A percentile compares a stretch with the other conserved stretches of the same genome.
These are phyloP conservation scores for Colletotrichum somersetense DNA, from an alignment of 2,329 filamentous ascomycete species.

Conservation along the genomic window DNA sequence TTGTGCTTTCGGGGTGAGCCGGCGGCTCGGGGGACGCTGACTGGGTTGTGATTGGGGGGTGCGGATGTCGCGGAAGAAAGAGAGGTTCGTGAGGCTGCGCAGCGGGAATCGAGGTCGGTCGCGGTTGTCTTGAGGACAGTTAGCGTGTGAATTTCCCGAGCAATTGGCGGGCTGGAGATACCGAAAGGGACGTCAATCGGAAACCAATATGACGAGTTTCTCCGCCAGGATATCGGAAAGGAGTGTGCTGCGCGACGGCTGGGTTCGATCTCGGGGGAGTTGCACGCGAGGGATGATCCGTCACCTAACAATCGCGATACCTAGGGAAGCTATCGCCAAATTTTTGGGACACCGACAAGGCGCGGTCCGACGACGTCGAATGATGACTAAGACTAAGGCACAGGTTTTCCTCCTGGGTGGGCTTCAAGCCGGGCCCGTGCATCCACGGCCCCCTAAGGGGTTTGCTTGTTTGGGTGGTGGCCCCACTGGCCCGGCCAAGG, in stretches of 20 bases:
- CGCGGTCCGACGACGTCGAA: constrained; percentile 24
- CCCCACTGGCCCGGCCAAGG: constrained; percentile 11
- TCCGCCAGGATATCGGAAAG: neutral
- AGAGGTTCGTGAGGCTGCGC: neutral
- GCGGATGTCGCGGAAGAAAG: neutral
- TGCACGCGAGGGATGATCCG: constrained; percentile 16
- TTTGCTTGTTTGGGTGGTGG: neutral
- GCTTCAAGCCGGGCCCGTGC: constrained; percentile 5
- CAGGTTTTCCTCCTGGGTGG: neutral
- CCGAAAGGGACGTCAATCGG: neutral
- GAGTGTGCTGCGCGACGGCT: constrained; percentile 22
- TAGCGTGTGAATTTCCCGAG: neutral
- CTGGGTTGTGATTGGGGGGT: neutral
- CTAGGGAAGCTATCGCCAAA: constrained; percentile 41
- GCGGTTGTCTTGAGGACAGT: neutral
- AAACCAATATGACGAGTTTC: no score
- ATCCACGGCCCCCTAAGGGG: neutral
- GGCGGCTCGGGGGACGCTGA: neutral
- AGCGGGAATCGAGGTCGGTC: neutral
- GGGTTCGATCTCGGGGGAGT: neutral
- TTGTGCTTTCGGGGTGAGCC: constrained; percentile 14
- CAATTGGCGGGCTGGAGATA: neutral
- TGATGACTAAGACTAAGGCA: constrained; percentile 32
- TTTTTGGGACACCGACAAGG: constrained; percentile 31
- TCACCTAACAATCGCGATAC: constrained; percentile 22